A percentile compares a stretch with the other conserved stretches of the same genome.
phyloP scores from a whole-genome alignment of 1,139 yeast species.

The Zygosaccharomyces pseudobailii region DNA sequence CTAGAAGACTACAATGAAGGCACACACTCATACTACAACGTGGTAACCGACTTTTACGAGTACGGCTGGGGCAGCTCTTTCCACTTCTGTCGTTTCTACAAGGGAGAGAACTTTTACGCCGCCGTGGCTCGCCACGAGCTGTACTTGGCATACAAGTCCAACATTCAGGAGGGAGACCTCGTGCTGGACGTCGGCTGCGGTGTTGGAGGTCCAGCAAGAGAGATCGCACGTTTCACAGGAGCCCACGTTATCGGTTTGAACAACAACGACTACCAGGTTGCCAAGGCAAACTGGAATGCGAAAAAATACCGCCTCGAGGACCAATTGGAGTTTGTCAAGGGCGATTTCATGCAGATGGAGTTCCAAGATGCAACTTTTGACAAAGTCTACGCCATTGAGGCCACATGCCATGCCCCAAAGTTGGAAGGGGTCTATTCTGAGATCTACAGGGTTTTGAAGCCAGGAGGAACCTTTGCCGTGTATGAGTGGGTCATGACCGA shows the following conservation, averaged over 20 bases:
- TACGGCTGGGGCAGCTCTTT: constrained; percentile 99
- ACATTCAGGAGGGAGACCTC: constrained; percentile 69
- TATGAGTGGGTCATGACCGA: constrained; percentile 99
- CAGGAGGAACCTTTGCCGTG: constrained; percentile 96
- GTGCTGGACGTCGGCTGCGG: constrained; percentile 99
- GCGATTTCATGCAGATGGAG: constrained; percentile 99
- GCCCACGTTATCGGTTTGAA: constrained; percentile 85
- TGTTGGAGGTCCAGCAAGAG: constrained; percentile 99
- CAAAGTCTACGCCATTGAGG: constrained; percentile 97
- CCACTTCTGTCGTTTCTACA: constrained; percentile 92
- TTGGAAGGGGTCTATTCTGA: constrained; percentile 95
- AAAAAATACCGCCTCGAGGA: constrained; percentile 57
- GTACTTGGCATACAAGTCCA: constrained; percentile 84
- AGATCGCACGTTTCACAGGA: constrained; percentile 86
- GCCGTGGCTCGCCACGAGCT: constrained; percentile 98
- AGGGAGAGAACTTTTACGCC: constrained; percentile 90
- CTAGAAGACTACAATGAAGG: constrained; percentile 80
- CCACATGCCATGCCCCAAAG: constrained; percentile 96
- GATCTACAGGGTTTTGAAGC: constrained; percentile 91
- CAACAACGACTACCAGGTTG: constrained; percentile 96
- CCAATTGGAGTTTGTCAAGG: constrained; percentile 83
- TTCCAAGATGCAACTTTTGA: constrained; percentile 85
- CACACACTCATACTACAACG: constrained; percentile 93
- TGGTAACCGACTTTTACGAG: constrained; percentile 94
- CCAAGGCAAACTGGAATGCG: constrained; percentile 84